Evolutionary conservation across 1,139 yeast genomes (phyloP), one percentile per base, ranked within the genome.

Genomic region (Candida buenavistaensis): DNA sequence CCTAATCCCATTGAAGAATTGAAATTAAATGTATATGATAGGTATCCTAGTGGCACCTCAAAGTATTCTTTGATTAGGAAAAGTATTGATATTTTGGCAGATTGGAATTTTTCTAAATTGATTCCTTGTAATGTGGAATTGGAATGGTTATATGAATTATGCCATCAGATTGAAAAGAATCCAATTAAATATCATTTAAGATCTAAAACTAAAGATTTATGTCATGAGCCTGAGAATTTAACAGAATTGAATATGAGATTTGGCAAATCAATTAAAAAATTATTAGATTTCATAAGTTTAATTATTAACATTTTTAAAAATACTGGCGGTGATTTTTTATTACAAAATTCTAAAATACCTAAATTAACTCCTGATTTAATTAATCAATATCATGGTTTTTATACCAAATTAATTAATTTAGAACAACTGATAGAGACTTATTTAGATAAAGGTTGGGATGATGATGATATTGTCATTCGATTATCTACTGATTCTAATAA

Each of bases 21-120:
- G 30, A 64, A 61, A 38, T 55, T 56, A 6, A 58, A 66, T 33
- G 67, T 74, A 1, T 62, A 60, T 46, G 70, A 63, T 23, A 62
- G 79, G 36, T 74, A 70, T 40, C 82, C 82, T 0, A 72, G 76
- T 24, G 81, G 82, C 0, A 71, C 79, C 1, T 73, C 80, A 8
- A 72, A 70, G 47, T 68, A 66, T 44, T 63, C 71, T 4, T 50
- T 75, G 14, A 55, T 72, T 13, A 62, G 71, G 24, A 72, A 64
- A 38, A 52, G 70, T 3, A 48, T 75, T 11, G 71, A 65, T 32
- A 52, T 52, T 21, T 42, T 65, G 10, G 51, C 50, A 5, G 56
- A 54, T 30, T 55, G 52, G 44, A 39, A 47, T 13, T 59, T 45
- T 39, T 38, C 64, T 9, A 40, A 39, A 33, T 45, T 62, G 16